Evolutionary conservation across 2,329 filamentous ascomycete genomes (phyloP), one percentile per base, ranked within the genome.

Genomic region (Emergomyces africanus): DNA sequence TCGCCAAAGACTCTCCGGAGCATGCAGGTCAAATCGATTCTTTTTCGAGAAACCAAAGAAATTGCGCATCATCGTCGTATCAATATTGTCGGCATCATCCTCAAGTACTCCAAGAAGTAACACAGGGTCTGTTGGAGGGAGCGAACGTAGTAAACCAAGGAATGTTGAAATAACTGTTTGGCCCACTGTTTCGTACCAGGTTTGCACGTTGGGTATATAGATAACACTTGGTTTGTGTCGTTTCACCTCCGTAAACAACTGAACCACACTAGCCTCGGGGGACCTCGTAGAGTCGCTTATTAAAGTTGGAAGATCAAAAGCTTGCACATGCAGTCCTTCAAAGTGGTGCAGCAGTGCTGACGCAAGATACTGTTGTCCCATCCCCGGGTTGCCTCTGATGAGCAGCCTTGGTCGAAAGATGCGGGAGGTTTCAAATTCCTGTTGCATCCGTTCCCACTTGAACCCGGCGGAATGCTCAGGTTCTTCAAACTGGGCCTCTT

Each of bases 141-240:
- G 84, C 2, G 87, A 87, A 64, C 85, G 83, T 41, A 99, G 75
- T 71, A 97, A 84, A 9, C 88, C 86, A 61, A 86, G 79, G 72
- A 99, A 96, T 0, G 90, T 94, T 39, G 86, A 85, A 59, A 95
- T 83, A 4, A 83, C 82, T 15, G 78, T 70, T 14, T 76, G 75
- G 2, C 86, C 83, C 44, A 90, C 76, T 0, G 88, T 85, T 14
- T 82, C 75, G 69, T 90, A 92, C 94, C 94, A 99, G 8, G 86
- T 82, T 65, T 96, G 88, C 54, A 97, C 83, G 65, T 90, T 87
- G 1, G 94, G 92, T 49, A 99, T 88, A 72, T 91, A 97, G 57
- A 99, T 94, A 42, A 97, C 89, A 70, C 90, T 95, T 0, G 94
- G 94, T 71, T 96, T 96, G 70, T 96, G 90, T 42, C 91, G 85